A percentile compares a stretch with the other conserved stretches of the same genome.
These are phyloP conservation scores for Lasiodiplodia sp. DNA, from an alignment of 2,329 filamentous ascomycete species.

Conservation along the genomic window DNA sequence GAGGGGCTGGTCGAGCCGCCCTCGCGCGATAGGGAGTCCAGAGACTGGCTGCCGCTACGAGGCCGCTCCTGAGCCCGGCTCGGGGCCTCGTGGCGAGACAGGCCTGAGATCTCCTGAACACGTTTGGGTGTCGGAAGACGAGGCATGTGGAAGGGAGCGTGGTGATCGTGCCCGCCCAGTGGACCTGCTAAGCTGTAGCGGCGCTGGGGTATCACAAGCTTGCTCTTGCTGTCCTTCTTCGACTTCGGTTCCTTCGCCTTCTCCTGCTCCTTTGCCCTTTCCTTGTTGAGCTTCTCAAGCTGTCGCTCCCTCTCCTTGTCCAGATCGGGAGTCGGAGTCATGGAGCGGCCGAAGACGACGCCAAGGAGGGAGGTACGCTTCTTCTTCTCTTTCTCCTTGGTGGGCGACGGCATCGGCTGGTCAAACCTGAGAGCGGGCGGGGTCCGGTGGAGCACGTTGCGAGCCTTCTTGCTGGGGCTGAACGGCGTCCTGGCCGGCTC, in stretches of 20 bases:
- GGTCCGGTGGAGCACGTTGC: constrained; percentile 14
- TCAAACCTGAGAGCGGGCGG: not conserved
- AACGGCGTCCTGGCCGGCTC: not conserved
- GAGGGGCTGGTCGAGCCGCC: not conserved
- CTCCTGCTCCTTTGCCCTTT: constrained; percentile 1
- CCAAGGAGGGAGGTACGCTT: constrained; percentile 15
- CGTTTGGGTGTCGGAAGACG: constrained; percentile 6
- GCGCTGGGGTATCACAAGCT: constrained; percentile 6
- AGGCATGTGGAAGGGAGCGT: not conserved
- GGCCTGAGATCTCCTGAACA: constrained; percentile 6
- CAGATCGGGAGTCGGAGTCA: not conserved
- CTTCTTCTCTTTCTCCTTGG: constrained; percentile 21
- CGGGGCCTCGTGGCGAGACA: constrained; percentile 3
- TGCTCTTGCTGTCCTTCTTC: constrained; percentile 27
- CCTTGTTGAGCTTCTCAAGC: constrained; percentile 6
- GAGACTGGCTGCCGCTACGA: constrained; percentile 11
- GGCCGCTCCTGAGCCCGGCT: constrained; percentile 1
- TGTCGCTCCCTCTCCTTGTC: constrained; percentile 17
- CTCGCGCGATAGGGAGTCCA: not conserved
- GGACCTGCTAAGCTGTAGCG: constrained; percentile 24
- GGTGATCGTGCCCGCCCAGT: constrained; percentile 9
- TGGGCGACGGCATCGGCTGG: not conserved
- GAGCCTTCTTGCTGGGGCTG: constrained; percentile 13
- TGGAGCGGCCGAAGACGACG: constrained; percentile 16
- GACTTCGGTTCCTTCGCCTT: constrained; percentile 18